These are phyloP conservation scores for Pelargonium australe DNA, from an alignment of 441 rosid genomes.

Conservation along the genomic window DNA sequence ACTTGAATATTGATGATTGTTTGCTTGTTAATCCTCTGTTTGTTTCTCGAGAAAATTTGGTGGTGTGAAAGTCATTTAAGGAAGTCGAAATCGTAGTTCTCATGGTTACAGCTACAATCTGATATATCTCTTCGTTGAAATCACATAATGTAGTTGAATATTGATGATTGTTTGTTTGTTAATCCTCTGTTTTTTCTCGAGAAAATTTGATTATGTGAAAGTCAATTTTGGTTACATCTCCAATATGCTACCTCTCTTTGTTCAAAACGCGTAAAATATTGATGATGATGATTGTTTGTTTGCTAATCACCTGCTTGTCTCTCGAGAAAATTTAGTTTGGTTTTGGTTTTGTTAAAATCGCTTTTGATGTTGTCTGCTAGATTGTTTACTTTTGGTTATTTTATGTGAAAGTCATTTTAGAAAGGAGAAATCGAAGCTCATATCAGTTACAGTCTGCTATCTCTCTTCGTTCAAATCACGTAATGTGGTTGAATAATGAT, in stretches of 20 bases:
- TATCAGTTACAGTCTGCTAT: no score
- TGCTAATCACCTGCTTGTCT: not conserved
- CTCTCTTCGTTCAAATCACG: not conserved
- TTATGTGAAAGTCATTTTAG: no score
- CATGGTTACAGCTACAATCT: no score
- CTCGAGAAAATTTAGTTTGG: not conserved
- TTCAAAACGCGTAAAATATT: not conserved
- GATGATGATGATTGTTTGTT: not conserved
- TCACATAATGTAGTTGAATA: not conserved
- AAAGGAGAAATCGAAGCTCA: no score
- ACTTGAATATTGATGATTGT: not conserved
- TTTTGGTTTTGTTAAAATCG: not conserved
- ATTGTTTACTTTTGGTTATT: not conserved
- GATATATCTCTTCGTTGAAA: no score
- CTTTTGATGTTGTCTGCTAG: not conserved
- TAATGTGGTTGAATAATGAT: not conserved
- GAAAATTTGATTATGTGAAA: not conserved
- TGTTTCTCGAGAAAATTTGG: not conserved
- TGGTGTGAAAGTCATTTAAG: not conserved
- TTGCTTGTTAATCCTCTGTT: no score
- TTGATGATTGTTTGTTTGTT: not conserved
- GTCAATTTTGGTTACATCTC: no score
- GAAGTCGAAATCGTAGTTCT: not conserved
- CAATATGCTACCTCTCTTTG: not conserved
- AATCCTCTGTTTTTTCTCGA: not conserved